Percentiles rank a stretch among this genome's conserved stretches.
Conservation (phyloP, 2,329 filamentous ascomycete species). For the Claviceps sp. region DNA sequence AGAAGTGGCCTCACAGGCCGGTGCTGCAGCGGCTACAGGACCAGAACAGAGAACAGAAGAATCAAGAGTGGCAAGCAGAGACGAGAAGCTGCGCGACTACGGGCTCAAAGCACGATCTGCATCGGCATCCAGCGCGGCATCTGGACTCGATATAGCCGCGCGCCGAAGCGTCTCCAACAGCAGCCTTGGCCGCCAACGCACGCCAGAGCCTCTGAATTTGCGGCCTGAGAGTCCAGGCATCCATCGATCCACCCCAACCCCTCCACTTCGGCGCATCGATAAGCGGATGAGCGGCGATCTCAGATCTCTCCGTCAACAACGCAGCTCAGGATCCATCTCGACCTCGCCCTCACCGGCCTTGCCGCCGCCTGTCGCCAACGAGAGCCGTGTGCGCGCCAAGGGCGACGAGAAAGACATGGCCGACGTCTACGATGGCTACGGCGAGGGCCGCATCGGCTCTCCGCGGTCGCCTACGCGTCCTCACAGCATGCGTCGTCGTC, state of each 20-base stretch:
- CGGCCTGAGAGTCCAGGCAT: constrained; percentile 46
- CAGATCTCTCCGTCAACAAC: constrained; percentile 24
- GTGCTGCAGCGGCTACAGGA: neutral
- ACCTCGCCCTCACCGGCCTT: neutral
- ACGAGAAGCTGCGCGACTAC: constrained; percentile 5
- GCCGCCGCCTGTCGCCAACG: constrained; percentile 63
- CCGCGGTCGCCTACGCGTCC: constrained; percentile 87
- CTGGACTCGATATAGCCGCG: constrained; percentile 12
- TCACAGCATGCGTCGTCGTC: constrained; percentile 88
- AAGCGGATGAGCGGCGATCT: constrained; percentile 64
- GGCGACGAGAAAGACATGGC: constrained; percentile 56
- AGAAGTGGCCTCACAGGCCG: constrained; percentile 8
- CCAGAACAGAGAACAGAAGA: neutral
- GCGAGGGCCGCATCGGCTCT: constrained; percentile 74
- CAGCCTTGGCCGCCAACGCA: constrained; percentile 32
- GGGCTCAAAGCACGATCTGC: neutral
- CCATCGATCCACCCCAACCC: constrained; percentile 31
- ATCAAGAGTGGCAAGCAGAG: neutral
- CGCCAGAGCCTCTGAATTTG: constrained; percentile 39
- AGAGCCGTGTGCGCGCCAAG: constrained; percentile 63
- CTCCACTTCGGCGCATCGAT: constrained; percentile 58
- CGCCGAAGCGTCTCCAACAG: constrained; percentile 39
- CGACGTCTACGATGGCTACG: constrained; percentile 89
- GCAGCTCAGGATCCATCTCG: constrained; percentile 9
- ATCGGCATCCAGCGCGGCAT: neutral